A percentile compares a stretch with the other conserved stretches of the same genome.
These are phyloP conservation scores for Periconia macrospinosa DNA, from an alignment of 2,329 filamentous ascomycete genomes.

Conservation along the genomic window DNA sequence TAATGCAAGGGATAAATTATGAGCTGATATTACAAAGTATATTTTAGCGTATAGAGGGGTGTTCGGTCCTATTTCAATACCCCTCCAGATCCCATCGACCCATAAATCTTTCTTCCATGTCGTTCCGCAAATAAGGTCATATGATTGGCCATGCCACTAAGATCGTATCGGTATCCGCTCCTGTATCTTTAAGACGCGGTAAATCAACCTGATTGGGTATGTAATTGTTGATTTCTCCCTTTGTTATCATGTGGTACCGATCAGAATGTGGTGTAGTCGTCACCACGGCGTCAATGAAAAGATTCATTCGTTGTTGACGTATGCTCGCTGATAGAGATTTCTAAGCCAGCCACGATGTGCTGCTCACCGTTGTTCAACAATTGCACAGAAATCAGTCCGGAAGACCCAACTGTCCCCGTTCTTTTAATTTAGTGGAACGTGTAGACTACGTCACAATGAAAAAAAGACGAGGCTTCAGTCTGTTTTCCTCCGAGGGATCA, in stretches of 20 bases:
- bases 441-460: background rate
- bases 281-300: constrained; percentile 29
- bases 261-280: constrained; percentile 15
- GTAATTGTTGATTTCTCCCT: constrained; percentile 3
- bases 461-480: background rate
- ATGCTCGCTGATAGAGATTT: background rate
- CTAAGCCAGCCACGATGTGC: background rate
- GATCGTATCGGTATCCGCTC: constrained; percentile 1
- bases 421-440: background rate
- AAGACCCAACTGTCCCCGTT: too few relatives aligned
- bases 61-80: constrained; percentile 26
- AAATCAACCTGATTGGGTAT: constrained; percentile 25
- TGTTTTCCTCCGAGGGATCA: background rate
- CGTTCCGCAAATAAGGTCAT: constrained; percentile 40
- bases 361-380: too few relatives aligned
- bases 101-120: constrained; percentile 27
- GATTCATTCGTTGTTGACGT: constrained; percentile 4
- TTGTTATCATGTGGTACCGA: constrained; percentile 12
- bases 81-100: constrained; percentile 12
- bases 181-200: constrained; percentile 5
- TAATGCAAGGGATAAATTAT: constrained; percentile 6
- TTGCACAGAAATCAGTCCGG: too few relatives aligned
- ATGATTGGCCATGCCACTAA: constrained; percentile 1
- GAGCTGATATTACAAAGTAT: background rate
- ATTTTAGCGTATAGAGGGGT: background rate